Base-by-base conservation (phyloP, 2,329 filamentous ascomycete species). In the Magnaporthiopsis incrustans region DNA sequence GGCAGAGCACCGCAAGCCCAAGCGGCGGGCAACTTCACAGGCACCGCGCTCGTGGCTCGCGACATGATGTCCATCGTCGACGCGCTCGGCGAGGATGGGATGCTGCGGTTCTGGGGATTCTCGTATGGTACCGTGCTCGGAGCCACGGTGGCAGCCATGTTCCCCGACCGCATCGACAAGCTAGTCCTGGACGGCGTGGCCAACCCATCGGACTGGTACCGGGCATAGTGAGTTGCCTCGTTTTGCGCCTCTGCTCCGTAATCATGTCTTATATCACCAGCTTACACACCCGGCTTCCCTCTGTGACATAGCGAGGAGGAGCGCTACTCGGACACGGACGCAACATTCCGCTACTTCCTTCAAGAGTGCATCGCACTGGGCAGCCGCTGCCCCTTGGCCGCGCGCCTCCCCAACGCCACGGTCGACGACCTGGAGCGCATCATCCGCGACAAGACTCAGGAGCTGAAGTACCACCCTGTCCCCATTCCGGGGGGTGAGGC, bases 31-130 rank as follows among this genome's bases (percentile, higher is more conserved):
- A 62, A 63, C 5, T 67, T 77, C 10, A 67, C 81, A 4, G 77
- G 80, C 12, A 81, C 78, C 0, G 75, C 77, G 0, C 81, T 78
- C 65, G 72, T 74, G 0, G 80, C 75, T 0, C 70, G 79, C 44
- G 81, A 83, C 64, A 71, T 81, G 66, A 75, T 80, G 64, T 64
- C 69, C 6, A 75, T 82, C 62, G 77, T 77, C 0, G 79, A 82
- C 61, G 76, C 77, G 1, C 67, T 80, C 2, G 71, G 67, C 1
- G 77, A 78, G 60, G 77, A 79, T 64, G 76, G 76, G 0, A 57
- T 78, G 56, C 67, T 80, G 12, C 65, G 74, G 26, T 81, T 75
- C 65, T 78, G 73, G 74, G 78, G 75, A 1, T 71, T 77, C 57
- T 78, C 75, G 0, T 79, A 78, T 64, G 76, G 77, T 0, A 76